Evolutionary conservation across 179 eudicot species (phyloP).

Genomic region (Carnegiea gigantea): DNA sequence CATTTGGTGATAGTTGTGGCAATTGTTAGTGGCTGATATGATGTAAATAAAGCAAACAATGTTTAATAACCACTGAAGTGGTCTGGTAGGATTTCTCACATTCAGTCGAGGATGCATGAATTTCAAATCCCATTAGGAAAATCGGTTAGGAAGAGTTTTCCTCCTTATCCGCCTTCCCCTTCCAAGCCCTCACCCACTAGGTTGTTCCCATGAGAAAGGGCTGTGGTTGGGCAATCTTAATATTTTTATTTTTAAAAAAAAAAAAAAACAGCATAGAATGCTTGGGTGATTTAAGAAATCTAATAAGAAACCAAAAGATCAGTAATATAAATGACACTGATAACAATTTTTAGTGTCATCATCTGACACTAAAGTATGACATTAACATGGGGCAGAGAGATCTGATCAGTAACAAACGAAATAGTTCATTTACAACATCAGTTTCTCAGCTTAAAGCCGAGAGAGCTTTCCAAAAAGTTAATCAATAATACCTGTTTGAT

Average conservation of each 20-base stretch:
- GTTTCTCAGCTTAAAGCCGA: neutral
- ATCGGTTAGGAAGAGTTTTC: neutral
- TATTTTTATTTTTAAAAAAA: neutral
- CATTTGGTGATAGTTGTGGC: neutral
- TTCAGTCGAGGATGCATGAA: neutral
- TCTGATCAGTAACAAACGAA: neutral
- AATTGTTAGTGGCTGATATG: neutral
- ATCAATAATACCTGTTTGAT: slow-evolving; percentile 55
- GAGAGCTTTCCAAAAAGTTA: neutral
- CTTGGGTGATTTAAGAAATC: neutral
- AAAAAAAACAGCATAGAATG: neutral
- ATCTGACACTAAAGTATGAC: neutral
- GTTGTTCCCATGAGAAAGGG: neutral
- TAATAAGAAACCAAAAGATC: neutral
- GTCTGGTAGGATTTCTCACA: neutral
- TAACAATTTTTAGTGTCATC: neutral
- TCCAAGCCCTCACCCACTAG: neutral
- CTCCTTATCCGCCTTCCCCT: neutral
- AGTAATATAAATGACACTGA: neutral
- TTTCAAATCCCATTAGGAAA: neutral
- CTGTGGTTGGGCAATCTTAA: neutral
- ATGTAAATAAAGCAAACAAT: neutral
- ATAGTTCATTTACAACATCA: neutral
- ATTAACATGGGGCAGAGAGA: slow-evolving; percentile 1
- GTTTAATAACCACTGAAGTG: neutral